Percentiles rank a stretch among this genome's conserved stretches.
These are phyloP conservation scores for Murraya paniculata DNA, from an alignment of 345 rosid genomes.

Conservation along the genomic window DNA sequence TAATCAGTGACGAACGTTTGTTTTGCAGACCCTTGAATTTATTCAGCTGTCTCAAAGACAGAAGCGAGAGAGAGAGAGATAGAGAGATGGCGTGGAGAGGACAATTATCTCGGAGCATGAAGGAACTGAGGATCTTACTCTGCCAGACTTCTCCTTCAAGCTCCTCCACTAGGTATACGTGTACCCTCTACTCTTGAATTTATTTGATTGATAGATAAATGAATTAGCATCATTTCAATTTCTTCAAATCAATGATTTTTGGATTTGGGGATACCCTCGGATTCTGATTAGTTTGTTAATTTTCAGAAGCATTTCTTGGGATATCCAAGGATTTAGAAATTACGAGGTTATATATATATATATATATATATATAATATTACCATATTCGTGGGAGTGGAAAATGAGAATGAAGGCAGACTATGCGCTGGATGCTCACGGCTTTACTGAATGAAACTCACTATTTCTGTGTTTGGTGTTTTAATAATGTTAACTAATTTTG, in stretches of 20 bases:
- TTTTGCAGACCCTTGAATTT: no score
- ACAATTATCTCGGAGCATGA: slow-evolving; percentile 37
- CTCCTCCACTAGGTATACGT: slow-evolving; percentile 52
- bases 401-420: no score
- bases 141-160: slow-evolving; percentile 77
- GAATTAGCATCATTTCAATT: neutral
- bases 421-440: neutral
- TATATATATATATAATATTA: no score
- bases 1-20: no score
- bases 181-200: neutral
- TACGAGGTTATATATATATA: neutral
- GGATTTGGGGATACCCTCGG: neutral
- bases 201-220: neutral
- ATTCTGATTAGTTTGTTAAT: no score
- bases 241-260: no score
- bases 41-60: no score
- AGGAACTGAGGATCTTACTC: slow-evolving; percentile 67
- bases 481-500: neutral
- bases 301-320: neutral
- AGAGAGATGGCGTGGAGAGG: slow-evolving; percentile 51
- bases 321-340: neutral
- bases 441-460: neutral
- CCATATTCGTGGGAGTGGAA: no score
- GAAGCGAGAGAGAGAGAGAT: slow-evolving; percentile 25
- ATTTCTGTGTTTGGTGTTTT: neutral